Base-by-base conservation (phyloP, 1,284 basidiomycete species). In the Moesziomyces globuligerus region DNA sequence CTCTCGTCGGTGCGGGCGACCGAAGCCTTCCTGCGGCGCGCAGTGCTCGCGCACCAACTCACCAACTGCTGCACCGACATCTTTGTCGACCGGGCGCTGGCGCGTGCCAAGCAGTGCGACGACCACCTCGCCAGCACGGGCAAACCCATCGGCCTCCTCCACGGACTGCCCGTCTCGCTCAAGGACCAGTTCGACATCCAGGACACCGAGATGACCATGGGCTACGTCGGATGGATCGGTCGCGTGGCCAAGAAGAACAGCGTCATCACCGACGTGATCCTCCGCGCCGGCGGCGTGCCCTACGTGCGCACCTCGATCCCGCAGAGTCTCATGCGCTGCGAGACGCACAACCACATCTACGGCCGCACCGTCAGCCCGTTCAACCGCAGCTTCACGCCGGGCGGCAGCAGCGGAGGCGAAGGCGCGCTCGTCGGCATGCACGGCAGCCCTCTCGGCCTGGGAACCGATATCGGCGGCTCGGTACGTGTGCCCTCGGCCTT, bases 321-420 rank as follows among this genome's bases (percentile, higher is more conserved):
- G 3, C 90, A 93, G 83, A 92, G 91, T 0, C 88, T 94, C 86
- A 87, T 94, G 59, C 87, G 90, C 3, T 93, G 93, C 74, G 93
- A 94, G 81, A 92, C 91, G 77, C 83, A 83, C 13, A 94, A 94
- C 78, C 90, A 91, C 6, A 83, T 94, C 15, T 94, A 89, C 85
- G 91, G 91, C 0, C 84, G 86, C 7, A 88, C 90, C 0, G 84
- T 85, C 26, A 92, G 93, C 77, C 92, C 92, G 0, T 88, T 88
- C 83, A 87, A 86, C 59, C 82, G 85, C 17, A 81, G 84, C 2
- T 89, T 89, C 73, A 90, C 89, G 0, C 86, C 85, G 49, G 91
- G 92, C 21, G 92, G 92, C 4, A 89, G 87, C 42, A 89, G 88
- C 8, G 92, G 92, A 11, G 92, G 91, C 37, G 92, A 93, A 80